Base-by-base conservation (phyloP, 306 rosid species). In the Quercus cerris region DNA sequence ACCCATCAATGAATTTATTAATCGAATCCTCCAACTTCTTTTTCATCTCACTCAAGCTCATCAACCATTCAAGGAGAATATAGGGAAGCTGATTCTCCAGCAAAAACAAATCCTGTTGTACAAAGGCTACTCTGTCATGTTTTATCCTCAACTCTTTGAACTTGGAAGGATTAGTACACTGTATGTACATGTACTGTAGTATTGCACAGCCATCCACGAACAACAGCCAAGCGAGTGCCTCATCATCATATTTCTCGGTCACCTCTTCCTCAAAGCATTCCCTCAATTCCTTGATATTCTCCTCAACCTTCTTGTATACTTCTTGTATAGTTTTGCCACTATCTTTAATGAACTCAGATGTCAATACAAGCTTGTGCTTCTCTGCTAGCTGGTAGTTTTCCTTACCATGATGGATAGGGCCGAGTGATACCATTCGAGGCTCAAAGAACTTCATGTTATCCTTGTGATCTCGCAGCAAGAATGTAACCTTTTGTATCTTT, bases 51-150 rank as follows among this genome's bases (percentile, higher is more conserved):
- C 73, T 41, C 8, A 0, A 18, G 31, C 3, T 55, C 74, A 76
- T 77, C 69, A 76, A 54, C 44, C 54, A 20, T 35, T 11, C 2
- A 14, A 83, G 80, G 56, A 74, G 77, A 8, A 15, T 0, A 22
- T 31, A 83, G 6, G 86, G 83, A 54, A 83, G 62, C 55, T 78
- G 83, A 22, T 83, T 83, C 70, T 83, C 83, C n/a, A 83, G 67
- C 62, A 83, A 59, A 73, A 83, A 75, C 73, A 78, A 54, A 62
- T 83, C 86, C 10, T 74, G 73, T 3, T 51, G 73, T 3, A 33
- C 22, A 5, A 76, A 59, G 35, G 49, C 56, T 1, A 33, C 1
- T 4, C 9, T 51, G 3, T 76, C 74, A 0, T n/a, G 6, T 33
- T 81, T 70, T 12, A 75, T 51, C 4, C 33, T 31, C 14, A 66